Conservation (phyloP, 768 basidiomycete species). For the Cubamyces sp. region DNA sequence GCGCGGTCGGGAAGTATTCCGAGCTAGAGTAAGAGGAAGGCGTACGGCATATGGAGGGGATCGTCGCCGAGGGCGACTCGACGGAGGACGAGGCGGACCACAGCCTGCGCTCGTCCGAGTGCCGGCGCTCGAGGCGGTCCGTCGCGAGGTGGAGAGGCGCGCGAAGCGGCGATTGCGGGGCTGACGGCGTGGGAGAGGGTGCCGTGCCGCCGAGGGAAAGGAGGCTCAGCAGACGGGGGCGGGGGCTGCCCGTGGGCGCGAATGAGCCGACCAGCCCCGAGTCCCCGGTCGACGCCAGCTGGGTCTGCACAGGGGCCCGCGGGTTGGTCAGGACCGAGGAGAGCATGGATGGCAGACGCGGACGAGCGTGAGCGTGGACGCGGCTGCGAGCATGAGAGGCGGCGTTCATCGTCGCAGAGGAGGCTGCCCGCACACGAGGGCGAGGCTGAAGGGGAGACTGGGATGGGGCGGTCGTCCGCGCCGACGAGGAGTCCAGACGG, state of each 20-base stretch:
- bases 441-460: not conserved
- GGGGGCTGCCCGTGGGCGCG: conserved; percentile 31
- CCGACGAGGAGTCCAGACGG: conserved; percentile 7
- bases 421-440: conserved; percentile 15
- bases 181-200: not conserved
- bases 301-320: conserved; percentile 23
- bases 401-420: conserved; percentile 12
- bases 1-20: conserved; percentile 35
- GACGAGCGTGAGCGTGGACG: conserved; percentile 2
- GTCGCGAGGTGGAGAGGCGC: conserved; percentile 6
- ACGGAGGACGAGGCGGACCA: conserved; percentile 6
- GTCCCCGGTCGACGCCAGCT: conserved; percentile 16
- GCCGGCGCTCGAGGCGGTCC: not conserved
- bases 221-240: conserved; percentile 26
- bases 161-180: conserved; percentile 1
- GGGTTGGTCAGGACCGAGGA: conserved; percentile 17
- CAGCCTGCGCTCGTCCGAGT: not conserved
- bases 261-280: conserved; percentile 33
- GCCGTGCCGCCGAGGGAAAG: conserved; percentile 12
- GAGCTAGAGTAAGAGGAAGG: conserved; percentile 34
- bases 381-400: not conserved
- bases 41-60: conserved; percentile 37
- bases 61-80: conserved; percentile 22
- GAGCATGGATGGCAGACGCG: conserved; percentile 21
- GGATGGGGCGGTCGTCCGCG: not conserved